These are phyloP conservation scores for Cladophialophora exuberans DNA, from an alignment of 2,329 filamentous ascomycete species.

Conservation along the genomic window DNA sequence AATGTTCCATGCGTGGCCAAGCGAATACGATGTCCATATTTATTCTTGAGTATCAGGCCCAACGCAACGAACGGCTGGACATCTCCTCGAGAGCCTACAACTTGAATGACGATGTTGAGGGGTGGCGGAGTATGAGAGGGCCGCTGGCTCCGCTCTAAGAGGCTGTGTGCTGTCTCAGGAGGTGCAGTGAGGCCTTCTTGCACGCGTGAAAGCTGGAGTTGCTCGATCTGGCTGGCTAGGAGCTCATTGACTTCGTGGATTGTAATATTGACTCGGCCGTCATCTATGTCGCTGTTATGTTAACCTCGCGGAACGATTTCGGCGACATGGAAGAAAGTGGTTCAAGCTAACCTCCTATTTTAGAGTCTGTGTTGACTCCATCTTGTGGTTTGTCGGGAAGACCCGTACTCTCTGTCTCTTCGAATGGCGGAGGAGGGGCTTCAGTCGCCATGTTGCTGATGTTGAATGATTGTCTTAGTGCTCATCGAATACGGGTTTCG, in stretches of 20 bases:
- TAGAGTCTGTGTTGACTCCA: conserved; percentile 11
- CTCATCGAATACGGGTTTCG: not conserved
- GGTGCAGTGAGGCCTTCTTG: conserved; percentile 36
- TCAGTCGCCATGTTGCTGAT: not conserved
- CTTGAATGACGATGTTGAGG: conserved; percentile 74
- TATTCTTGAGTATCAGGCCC: conserved; percentile 65
- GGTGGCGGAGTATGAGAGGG: conserved; percentile 62
- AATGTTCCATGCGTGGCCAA: conserved; percentile 74
- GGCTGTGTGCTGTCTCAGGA: conserved; percentile 60
- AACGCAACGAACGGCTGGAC: conserved; percentile 76
- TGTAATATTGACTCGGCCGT: conserved; percentile 77
- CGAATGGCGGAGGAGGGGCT: not conserved
- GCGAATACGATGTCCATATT: conserved; percentile 71
- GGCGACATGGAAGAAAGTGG: not conserved
- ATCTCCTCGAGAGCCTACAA: conserved; percentile 74
- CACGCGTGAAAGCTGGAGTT: conserved; percentile 40
- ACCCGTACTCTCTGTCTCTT: not conserved
- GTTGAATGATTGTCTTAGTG: not conserved
- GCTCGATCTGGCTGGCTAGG: conserved; percentile 65
- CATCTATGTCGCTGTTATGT: conserved; percentile 52
- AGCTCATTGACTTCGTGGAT: conserved; percentile 71
- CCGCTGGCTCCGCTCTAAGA: conserved; percentile 65
- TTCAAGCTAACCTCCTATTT: conserved; percentile 19
- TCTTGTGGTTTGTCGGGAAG: conserved; percentile 10
- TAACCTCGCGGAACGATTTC: not conserved